These are phyloP conservation scores for Platanus orientalis DNA, from an alignment of 164 flowering plant genomes.

Conservation along the genomic window DNA sequence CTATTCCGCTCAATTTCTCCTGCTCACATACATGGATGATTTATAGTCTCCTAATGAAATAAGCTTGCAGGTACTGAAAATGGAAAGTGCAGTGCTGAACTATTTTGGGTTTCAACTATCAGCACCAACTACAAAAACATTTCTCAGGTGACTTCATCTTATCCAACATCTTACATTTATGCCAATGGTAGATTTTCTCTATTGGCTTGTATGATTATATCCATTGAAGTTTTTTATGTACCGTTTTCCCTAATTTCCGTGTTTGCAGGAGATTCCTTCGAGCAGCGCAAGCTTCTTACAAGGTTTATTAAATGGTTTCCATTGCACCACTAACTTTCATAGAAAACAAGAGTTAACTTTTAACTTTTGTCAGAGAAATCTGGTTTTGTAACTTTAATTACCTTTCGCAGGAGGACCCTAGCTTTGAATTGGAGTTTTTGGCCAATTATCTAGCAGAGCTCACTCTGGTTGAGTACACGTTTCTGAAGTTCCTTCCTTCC, in stretches of 20 bases:
- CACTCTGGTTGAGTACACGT: slow-evolving; percentile 57
- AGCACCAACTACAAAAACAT: slow-evolving; percentile 70
- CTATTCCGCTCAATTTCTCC: too few species aligned
- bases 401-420: slow-evolving; percentile 26
- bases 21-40: too few species aligned
- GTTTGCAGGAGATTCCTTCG: slow-evolving; percentile 75
- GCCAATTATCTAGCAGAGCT: slow-evolving; percentile 67
- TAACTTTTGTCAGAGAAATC: neutral
- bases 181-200: neutral
- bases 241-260: slow-evolving; percentile 1
- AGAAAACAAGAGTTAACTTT: neutral
- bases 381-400: neutral
- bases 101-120: slow-evolving; percentile 53
- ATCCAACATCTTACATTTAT: neutral
- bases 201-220: neutral
- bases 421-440: slow-evolving; percentile 52
- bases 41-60: too few species aligned
- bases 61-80: slow-evolving; percentile 61
- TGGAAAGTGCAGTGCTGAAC: slow-evolving; percentile 75
- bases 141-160: slow-evolving; percentile 62
- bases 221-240: neutral
- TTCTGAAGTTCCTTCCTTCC: slow-evolving; percentile 55
- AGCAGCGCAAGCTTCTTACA: slow-evolving; percentile 74
- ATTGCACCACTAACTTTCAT: neutral
- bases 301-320: slow-evolving; percentile 34